A percentile compares a stretch with the other conserved stretches of the same genome.
phyloP scores from a whole-genome alignment of 768 basidiomycete species.

The Leucogyrophana mollusca region DNA sequence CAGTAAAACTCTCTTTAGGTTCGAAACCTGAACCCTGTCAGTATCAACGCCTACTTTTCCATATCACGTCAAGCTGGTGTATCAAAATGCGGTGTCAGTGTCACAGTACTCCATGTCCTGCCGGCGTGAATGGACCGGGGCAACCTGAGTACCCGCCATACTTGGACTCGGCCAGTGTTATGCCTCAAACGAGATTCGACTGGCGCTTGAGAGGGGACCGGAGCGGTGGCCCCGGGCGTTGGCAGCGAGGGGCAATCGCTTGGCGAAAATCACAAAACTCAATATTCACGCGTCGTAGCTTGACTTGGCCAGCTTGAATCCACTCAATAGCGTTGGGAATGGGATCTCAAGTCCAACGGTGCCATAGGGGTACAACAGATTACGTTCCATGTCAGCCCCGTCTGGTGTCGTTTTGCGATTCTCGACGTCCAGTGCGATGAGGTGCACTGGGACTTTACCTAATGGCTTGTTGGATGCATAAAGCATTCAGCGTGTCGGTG shows the following conservation, averaged over 20 bases:
- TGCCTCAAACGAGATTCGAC: slow-evolving; percentile 79
- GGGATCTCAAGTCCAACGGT: slow-evolving; percentile 72
- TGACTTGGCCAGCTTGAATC: slow-evolving; percentile 82
- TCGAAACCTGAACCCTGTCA: slow-evolving; percentile 90
- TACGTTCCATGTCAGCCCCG: slow-evolving; percentile 63
- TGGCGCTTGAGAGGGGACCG: slow-evolving; percentile 88
- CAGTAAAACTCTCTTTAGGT: slow-evolving; percentile 83
- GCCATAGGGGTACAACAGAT: slow-evolving; percentile 93
- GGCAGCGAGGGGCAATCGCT: slow-evolving; percentile 94
- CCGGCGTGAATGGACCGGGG: slow-evolving; percentile 54
- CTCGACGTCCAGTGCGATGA: slow-evolving; percentile 69
- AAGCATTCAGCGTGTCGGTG: slow-evolving; percentile 76
- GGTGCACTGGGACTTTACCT: slow-evolving; percentile 79
- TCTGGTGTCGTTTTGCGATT: slow-evolving; percentile 86
- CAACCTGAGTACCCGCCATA: slow-evolving; percentile 93
- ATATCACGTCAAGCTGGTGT: slow-evolving; percentile 60
- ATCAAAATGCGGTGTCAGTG: slow-evolving; percentile 4
- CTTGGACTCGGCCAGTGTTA: slow-evolving; percentile 63
- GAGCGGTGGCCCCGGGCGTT: slow-evolving; percentile 95
- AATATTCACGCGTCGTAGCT: slow-evolving; percentile 81
- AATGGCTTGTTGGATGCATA: slow-evolving; percentile 78
- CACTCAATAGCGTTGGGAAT: slow-evolving; percentile 83
- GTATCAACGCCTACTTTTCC: slow-evolving; percentile 78
- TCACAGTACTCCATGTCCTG: slow-evolving; percentile 6
- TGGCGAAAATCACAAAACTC: slow-evolving; percentile 79